Evolutionary conservation across 768 basidiomycete species (phyloP).

Genomic region (Galerina marginata): DNA sequence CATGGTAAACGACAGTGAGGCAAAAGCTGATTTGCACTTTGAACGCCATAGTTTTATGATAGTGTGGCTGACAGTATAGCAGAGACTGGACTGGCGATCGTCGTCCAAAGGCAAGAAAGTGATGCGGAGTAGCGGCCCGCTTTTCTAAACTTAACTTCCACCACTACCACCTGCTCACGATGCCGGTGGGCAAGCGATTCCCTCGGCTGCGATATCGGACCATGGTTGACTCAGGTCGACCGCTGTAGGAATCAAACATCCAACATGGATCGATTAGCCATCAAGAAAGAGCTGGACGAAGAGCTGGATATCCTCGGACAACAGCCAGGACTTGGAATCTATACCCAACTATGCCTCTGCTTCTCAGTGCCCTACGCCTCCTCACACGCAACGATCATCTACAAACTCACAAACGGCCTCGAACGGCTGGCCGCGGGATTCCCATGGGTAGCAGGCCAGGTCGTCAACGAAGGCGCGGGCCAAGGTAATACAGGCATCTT

Average conservation of each 20-base stretch:
- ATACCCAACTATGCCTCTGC: constrained; percentile 31
- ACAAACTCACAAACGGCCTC: constrained; percentile 27
- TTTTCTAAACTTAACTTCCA: too few species aligned
- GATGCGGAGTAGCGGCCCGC: too few species aligned
- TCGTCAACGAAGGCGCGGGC: constrained; percentile 23
- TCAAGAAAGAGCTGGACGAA: background rate
- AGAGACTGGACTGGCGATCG: too few species aligned
- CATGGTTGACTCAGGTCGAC: too few species aligned
- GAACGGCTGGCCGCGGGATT: constrained; percentile 24
- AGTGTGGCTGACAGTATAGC: too few species aligned
- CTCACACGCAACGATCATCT: constrained; percentile 13
- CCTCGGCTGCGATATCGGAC: background rate
- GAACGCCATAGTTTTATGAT: too few species aligned
- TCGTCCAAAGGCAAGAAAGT: too few species aligned
- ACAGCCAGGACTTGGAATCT: constrained; percentile 20
- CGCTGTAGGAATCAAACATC: too few species aligned
- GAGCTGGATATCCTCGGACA: constrained; percentile 20
- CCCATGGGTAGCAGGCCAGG: constrained; percentile 34
- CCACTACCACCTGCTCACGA: too few species aligned
- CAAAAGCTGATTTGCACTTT: too few species aligned
- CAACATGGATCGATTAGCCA: background rate
- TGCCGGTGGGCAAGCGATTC: too few species aligned
- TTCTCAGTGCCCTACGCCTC: constrained; percentile 20
- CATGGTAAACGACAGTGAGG: too few species aligned
- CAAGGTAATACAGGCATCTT: constrained; percentile 20